Base-by-base conservation (phyloP, 140 eudicot genomes). In the Senecio squalidus region DNA sequence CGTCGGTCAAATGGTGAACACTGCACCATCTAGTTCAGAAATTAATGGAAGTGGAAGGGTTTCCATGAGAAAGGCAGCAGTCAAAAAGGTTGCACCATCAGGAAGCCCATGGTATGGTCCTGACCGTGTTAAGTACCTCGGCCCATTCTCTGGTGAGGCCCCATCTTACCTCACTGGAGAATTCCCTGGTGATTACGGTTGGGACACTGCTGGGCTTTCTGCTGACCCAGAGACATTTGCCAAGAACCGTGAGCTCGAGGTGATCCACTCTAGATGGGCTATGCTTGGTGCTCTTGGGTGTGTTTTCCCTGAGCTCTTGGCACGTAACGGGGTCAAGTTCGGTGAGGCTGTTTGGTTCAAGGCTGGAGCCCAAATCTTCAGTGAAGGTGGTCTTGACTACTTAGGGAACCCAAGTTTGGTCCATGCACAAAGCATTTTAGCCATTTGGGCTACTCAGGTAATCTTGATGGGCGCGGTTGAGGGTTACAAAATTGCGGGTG, bases 361-460 rank as follows among this genome's bases (percentile, higher is more conserved):
- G 75, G 84, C 84, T 1, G 84, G 78, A 64, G 62, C 84, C 71
- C 84, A 78, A 6, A 78, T 78, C 67, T 78, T 78, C 36, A 78
- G 84, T 7, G 81, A 78, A 43, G 84, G 78, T 60, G 84, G 85
- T 28, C 81, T 79, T 60, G 85, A 79, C 81, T 79, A 79, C 72
- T 70, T 79, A 72, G 84, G 85, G 0, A 79, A 79, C 81, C 85
- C 85, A 5, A 79, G 81, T 52, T 74, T 79, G 85, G 58, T 79
- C 72, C 91, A 86, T 30, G 95, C 95, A 21, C 91, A 86, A 36
- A 86, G 95, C 73, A 86, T 86, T 46, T 67, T 86, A 75, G 95
- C 95, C 36, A 86, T 86, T 15, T 86, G 95, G 95, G 95, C 95
- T 13, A 65, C 76, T 49, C 95, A 86, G 28, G 91, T 86, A 0